Base-by-base conservation (phyloP, 164 flowering plant genomes). In the Cinnamomum chago region DNA sequence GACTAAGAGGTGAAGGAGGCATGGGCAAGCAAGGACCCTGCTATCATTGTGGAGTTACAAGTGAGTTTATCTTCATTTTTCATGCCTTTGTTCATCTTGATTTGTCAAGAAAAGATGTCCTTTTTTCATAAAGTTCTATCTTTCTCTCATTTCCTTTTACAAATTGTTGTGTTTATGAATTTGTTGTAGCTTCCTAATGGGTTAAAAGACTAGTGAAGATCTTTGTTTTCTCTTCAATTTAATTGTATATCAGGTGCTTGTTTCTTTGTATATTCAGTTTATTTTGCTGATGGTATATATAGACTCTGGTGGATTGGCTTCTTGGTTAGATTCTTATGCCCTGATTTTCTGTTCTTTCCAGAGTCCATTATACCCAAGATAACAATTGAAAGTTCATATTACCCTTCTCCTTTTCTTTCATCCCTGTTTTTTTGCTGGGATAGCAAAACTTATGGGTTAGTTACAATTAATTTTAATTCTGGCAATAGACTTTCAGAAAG, bases 21-120 rank as follows among this genome's bases (percentile, higher is more conserved):
- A 93, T 93, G 98, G 98, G 97, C 75, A 92, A 93, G 83, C 94
- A 93, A 70, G 98, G 98, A 69, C 98, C 98, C 88, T 93, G 98
- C 93, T 86, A 82, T 86, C 98, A 93, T 87, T 93, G 98, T 88
- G 97, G 97, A 88, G 97, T 92, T 83, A 89, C 98, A 83, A 93
- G 98, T 93, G 98, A 92, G 98, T 86, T 58, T 76, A 65, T 65
- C 13, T 67, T 52, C 66, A 15, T 47, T n/a, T 72, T 67, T 67
- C 47, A 40, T 40, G 47, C 47, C 47, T 40, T 40, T 58, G 14
- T 66, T 55, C 7, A 50, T 24, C 40, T 72, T 62, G 18, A 0
- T 9, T 23, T 14, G 51, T 50, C 51, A 23, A 13, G 14, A 20
- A 51, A 55, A 65, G 17, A 50, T 0, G 12, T 28, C 27, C 9